These are phyloP conservation scores for Cryptococcus floricola DNA, from an alignment of 1,284 basidiomycete genomes.

Conservation along the genomic window DNA sequence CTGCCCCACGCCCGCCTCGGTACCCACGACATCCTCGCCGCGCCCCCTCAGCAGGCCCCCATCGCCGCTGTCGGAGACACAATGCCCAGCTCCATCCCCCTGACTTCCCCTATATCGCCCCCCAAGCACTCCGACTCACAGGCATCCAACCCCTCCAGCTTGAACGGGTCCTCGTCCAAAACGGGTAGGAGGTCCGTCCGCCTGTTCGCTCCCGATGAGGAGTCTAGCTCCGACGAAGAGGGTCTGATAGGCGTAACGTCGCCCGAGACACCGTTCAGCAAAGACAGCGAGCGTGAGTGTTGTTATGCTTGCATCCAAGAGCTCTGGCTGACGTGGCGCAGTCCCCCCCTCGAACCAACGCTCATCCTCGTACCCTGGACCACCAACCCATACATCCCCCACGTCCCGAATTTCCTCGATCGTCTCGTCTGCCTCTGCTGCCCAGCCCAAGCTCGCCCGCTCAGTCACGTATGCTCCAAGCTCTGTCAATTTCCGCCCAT, in stretches of 20 bases:
- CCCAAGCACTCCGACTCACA: not conserved
- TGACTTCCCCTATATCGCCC: not conserved
- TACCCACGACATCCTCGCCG: not conserved
- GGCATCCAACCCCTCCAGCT: not conserved
- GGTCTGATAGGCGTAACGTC: conserved; percentile 1
- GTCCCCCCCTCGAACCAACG: conserved; percentile 8
- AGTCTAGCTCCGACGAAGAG: conserved; percentile 17
- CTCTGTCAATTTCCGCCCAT: conserved; percentile 3
- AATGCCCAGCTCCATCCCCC: not conserved
- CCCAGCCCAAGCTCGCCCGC: conserved; percentile 16
- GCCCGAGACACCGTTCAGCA: not conserved
- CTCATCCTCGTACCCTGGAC: conserved; percentile 15
- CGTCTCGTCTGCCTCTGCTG: conserved; percentile 14
- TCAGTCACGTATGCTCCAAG: conserved; percentile 6
- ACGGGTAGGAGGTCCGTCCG: conserved; percentile 10
- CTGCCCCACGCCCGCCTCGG: not conserved
- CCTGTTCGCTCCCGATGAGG: conserved; percentile 16
- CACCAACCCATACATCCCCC: conserved; percentile 11
- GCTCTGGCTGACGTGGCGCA: not conserved
- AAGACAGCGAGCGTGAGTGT: conserved; percentile 9
- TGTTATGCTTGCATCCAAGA: not conserved
- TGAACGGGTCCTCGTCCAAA: conserved; percentile 5
- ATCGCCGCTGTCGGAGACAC: not conserved
- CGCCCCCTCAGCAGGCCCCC: not conserved
- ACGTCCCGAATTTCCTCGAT: conserved; percentile 14